A percentile compares a stretch with the other conserved stretches of the same genome.
Conservation (phyloP, 2,329 filamentous ascomycete species). For the Stagonosporopsis chrysanthemi region DNA sequence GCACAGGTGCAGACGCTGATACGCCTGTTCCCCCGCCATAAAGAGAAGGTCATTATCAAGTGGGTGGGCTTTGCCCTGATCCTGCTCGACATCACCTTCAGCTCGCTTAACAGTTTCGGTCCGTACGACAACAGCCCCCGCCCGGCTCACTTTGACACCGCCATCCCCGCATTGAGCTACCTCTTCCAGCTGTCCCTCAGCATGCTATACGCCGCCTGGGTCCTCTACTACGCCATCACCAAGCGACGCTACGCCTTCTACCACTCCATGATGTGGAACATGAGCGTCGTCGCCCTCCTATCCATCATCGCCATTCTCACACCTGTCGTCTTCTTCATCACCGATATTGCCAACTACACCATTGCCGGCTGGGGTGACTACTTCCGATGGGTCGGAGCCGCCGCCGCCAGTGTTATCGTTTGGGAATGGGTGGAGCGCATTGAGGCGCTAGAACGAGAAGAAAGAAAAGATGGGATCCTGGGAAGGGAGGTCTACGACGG, state of each 20-base stretch:
- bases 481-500: slow-evolving; percentile 92
- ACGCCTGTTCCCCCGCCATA: slow-evolving; percentile 91
- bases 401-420: slow-evolving; percentile 92
- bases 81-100: slow-evolving; percentile 87
- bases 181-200: slow-evolving; percentile 88
- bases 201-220: slow-evolving; percentile 89
- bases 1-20: slow-evolving; percentile 97
- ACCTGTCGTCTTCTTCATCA: slow-evolving; percentile 90
- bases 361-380: slow-evolving; percentile 95
- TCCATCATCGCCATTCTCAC: slow-evolving; percentile 84
- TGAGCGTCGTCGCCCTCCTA: slow-evolving; percentile 78
- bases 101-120: slow-evolving; percentile 86
- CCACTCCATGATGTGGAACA: slow-evolving; percentile 89
- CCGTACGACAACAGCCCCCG: slow-evolving; percentile 62
- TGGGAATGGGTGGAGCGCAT: slow-evolving; percentile 99
- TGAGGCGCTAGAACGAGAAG: slow-evolving; percentile 88
- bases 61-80: slow-evolving; percentile 97
- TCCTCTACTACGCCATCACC: slow-evolving; percentile 90
- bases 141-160: slow-evolving; percentile 82
- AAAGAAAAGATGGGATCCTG: slow-evolving; percentile 91
- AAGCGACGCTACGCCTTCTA: slow-evolving; percentile 92
- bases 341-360: slow-evolving; percentile 85
- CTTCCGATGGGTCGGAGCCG: slow-evolving; percentile 93
- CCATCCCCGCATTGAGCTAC: slow-evolving; percentile 89
- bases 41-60: slow-evolving; percentile 98